These are phyloP conservation scores for Casuarina cunninghamiana DNA, from an alignment of 306 rosid species.

Conservation along the genomic window DNA sequence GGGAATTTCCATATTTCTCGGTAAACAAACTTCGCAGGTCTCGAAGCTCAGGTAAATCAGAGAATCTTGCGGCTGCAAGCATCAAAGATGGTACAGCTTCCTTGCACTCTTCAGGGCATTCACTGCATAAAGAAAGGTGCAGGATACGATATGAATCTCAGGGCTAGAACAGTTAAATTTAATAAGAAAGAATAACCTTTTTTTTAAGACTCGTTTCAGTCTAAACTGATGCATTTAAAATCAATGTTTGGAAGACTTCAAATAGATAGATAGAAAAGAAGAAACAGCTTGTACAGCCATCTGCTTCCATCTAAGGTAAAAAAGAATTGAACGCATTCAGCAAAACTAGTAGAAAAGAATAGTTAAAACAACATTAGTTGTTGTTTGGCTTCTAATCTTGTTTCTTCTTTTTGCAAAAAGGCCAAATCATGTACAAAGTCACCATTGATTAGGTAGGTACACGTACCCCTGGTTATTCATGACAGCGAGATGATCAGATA, in stretches of 20 bases:
- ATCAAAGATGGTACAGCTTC: slow-evolving; percentile 75
- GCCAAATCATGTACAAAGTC: neutral
- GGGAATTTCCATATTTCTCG: slow-evolving; percentile 56
- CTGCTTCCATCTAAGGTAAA: neutral
- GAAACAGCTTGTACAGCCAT: neutral
- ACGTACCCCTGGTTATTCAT: slow-evolving; percentile 58
- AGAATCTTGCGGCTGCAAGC: slow-evolving; percentile 70
- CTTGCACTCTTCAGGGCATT: slow-evolving; percentile 88
- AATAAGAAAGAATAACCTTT: neutral
- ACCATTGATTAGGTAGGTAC: slow-evolving; percentile 4
- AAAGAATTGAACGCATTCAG: too few species aligned
- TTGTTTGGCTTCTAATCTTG: too few species aligned
- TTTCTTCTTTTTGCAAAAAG: too few species aligned
- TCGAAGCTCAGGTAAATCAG: slow-evolving; percentile 78
- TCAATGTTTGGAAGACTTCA: neutral
- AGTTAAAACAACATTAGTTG: too few species aligned
- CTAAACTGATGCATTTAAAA: neutral
- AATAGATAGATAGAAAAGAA: neutral
- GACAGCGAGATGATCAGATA: slow-evolving; percentile 50
- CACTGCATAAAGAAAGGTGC: slow-evolving; percentile 38
- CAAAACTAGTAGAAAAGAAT: too few species aligned
- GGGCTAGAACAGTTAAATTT: neutral
- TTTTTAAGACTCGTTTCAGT: neutral
- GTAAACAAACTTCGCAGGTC: slow-evolving; percentile 56
- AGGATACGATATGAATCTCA: slow-evolving; percentile 7